phyloP scores from a whole-genome alignment of 2,329 filamentous ascomycete species.

The Tolypocladium tropicale region DNA sequence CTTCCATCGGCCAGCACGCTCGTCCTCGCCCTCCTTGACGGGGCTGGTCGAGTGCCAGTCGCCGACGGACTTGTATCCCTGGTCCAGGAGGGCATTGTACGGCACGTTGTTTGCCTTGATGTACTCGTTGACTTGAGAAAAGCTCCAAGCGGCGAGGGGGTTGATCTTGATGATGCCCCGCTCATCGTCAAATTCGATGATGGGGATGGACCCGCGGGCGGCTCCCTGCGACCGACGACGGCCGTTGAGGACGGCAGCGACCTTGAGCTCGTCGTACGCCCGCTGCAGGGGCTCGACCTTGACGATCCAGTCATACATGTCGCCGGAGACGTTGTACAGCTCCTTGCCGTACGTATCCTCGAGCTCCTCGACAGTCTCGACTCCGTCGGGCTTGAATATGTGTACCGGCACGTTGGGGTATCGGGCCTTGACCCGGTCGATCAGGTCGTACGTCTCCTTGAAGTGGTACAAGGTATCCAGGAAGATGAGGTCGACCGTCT shows the following conservation, averaged over 20 bases:
- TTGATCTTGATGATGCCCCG: slow-evolving; percentile 94
- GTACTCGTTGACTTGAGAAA: slow-evolving; percentile 81
- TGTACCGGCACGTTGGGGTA: slow-evolving; percentile 78
- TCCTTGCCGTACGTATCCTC: slow-evolving; percentile 70
- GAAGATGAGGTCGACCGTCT: slow-evolving; percentile 60
- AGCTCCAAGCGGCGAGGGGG: slow-evolving; percentile 88
- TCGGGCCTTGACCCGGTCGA: slow-evolving; percentile 61
- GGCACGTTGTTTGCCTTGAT: slow-evolving; percentile 79
- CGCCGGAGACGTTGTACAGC: slow-evolving; percentile 76
- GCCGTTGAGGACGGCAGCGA: slow-evolving; percentile 85
- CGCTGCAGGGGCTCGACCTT: slow-evolving; percentile 96
- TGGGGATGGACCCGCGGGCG: slow-evolving; percentile 78
- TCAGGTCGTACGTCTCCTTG: slow-evolving; percentile 61
- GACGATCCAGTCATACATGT: slow-evolving; percentile 92
- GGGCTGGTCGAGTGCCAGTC: slow-evolving; percentile 97
- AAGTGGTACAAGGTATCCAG: slow-evolving; percentile 81
- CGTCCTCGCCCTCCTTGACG: slow-evolving; percentile 83
- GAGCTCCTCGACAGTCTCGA: slow-evolving; percentile 65
- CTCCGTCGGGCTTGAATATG: slow-evolving; percentile 77
- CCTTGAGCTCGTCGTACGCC: slow-evolving; percentile 77
- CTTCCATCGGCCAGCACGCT: slow-evolving; percentile 95
- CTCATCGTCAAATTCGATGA: slow-evolving; percentile 85
- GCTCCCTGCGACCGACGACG: slow-evolving; percentile 87
- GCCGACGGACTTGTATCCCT: slow-evolving; percentile 94
- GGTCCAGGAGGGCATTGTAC: slow-evolving; percentile 84